These are phyloP conservation scores for Phaeosphaeria sp. DNA, from an alignment of 2,329 filamentous ascomycete species.

Conservation along the genomic window DNA sequence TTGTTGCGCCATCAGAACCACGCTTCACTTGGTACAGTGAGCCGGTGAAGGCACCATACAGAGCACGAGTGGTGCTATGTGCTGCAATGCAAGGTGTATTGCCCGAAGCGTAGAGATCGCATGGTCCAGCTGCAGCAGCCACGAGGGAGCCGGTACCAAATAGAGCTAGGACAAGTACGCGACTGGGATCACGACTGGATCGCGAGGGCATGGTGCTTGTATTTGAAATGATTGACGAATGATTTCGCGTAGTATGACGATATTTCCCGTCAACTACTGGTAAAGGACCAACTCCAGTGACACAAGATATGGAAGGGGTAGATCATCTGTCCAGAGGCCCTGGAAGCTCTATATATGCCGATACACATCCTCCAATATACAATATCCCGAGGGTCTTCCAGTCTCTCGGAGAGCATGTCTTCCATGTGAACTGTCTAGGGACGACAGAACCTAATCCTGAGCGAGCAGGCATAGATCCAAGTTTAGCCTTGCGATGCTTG, in stretches of 20 bases:
- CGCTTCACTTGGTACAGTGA: slow-evolving; percentile 67
- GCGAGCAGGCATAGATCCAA: neutral
- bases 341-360: neutral
- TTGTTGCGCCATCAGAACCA: slow-evolving; percentile 59
- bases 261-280: neutral
- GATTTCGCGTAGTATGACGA: neutral
- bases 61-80: slow-evolving; percentile 69
- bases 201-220: neutral
- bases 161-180: neutral
- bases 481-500: neutral
- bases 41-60: slow-evolving; percentile 63
- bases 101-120: slow-evolving; percentile 66
- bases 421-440: neutral
- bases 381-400: neutral
- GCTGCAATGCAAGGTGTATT: slow-evolving; percentile 69
- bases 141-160: neutral
- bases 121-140: slow-evolving; percentile 59
- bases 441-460: neutral
- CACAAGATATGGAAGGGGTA: neutral
- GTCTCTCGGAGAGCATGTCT: neutral
- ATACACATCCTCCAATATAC: neutral
- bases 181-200: neutral
- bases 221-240: neutral
- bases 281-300: neutral
- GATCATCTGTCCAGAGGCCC: neutral